Evolutionary conservation across 805 yeast genomes (phyloP), one percentile per base, ranked within the genome.

Genomic region (Saturnispora besseyi): DNA sequence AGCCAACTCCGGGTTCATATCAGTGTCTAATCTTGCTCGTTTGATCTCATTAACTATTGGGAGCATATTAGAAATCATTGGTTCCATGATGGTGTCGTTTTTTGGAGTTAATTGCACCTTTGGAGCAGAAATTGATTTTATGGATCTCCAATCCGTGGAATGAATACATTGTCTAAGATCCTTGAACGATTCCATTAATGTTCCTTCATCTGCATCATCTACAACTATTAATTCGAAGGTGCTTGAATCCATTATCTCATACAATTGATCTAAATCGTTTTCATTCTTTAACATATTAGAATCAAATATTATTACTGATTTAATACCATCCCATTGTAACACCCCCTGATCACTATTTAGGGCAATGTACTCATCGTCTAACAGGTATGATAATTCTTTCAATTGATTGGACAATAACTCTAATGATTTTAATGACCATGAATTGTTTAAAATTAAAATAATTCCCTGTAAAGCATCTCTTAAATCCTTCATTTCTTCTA

Each of bases 401-500:
- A 47, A 21, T 15, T 33, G 24, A 11, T 21, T 15, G 26, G 22
- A 26, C 5, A 41, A 15, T 29, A 22, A 18, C 6, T 28, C 12
- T 11, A 48, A 11, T 21, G n/a, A 21, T 7, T 18, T 13, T 5
- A 30, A 18, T 10, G 31, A 13, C 28, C 22, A 30, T n/a, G 43
- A 26, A 9, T 33, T 28, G 4, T 42, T 15, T 3, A 32, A 8
- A 46, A 50, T 11, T 26, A 46, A n/a, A 13, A 46, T 21, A 28
- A 48, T 22, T 7, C 46, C 46, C 38, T 72, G 74, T 3, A 77
- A 41, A 1, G 58, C 73, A 21, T 72, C 75, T 31, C 81, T 60
- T 30, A 77, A 58, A 46, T 75, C 80, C n/a, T 51, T 54, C 51
- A 60, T 65, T 32, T 75, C 79, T 0, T 59, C 65, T 1, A 62